These are phyloP conservation scores for Adansonia digitata DNA, from an alignment of 345 rosid genomes.

Conservation along the genomic window DNA sequence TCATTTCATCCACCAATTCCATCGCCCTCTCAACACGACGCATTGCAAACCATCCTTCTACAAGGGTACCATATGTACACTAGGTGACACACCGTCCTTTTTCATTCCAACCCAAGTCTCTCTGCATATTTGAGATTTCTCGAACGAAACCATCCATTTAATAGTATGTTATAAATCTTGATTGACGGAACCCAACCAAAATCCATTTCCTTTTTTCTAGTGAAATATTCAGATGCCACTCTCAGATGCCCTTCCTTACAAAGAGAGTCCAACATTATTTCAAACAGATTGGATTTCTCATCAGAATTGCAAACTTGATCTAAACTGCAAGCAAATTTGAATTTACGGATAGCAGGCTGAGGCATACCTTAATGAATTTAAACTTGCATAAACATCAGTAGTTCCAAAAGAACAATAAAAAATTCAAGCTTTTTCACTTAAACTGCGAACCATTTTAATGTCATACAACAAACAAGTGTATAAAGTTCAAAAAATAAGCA, in stretches of 20 bases:
- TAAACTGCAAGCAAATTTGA: constrained; percentile 49
- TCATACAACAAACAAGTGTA: neutral
- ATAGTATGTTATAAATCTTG: constrained; percentile 54
- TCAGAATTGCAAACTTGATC: constrained; percentile 28
- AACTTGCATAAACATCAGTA: neutral
- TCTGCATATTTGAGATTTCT: constrained; percentile 68
- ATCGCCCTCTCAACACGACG: constrained; percentile 58
- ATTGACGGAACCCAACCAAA: constrained; percentile 51
- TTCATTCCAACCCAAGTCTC: constrained; percentile 69
- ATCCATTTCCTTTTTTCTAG: constrained; percentile 30
- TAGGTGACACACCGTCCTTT: constrained; percentile 45
- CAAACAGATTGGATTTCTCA: constrained; percentile 39
- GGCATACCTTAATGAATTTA: constrained; percentile 48
- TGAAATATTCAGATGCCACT: constrained; percentile 47
- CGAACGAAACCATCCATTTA: constrained; percentile 81
- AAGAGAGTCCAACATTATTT: constrained; percentile 72
- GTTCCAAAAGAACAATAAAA: neutral
- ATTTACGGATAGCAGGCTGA: constrained; percentile 60
- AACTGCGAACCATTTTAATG: neutral
- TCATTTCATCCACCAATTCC: constrained; percentile 65
- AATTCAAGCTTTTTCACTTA: neutral
- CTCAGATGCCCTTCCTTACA: constrained; percentile 74
- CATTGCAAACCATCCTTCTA: constrained; percentile 79
- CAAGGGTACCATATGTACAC: constrained; percentile 70
- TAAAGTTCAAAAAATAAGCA: neutral